Evolutionary conservation across 2,329 filamentous ascomycete genomes (phyloP), one percentile per base, ranked within the genome.

Genomic region (Biscogniauxia marginata): DNA sequence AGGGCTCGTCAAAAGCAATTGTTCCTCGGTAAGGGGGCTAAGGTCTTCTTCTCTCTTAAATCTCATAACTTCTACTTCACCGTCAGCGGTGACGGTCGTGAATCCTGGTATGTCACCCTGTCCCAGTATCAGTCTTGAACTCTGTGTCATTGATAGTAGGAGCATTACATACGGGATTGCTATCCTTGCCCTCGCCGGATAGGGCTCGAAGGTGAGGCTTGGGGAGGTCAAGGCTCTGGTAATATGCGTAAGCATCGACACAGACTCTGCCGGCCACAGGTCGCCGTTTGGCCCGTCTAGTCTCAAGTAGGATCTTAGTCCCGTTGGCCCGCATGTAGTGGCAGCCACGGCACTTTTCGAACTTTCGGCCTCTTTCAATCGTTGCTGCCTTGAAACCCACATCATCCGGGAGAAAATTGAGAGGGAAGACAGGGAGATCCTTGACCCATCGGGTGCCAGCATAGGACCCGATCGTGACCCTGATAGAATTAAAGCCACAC

Each of bases 211-310:
- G 58, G 3, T 55, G 54, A 3, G 70, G 70, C 46, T 68, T 72
- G 5, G 69, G 62, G 0, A 68, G 58, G 50, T 71, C 67, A 54
- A 62, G 67, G 60, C 60, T 67, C 1, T 59, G 25, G 54, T 73
- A 74, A 53, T 73, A 75, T 1, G 73, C 73, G 39, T 71, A 69
- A 0, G 70, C 61, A 50, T 76, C 74, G 6, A 75, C 53, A 19
- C 70, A 69, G 22, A 75, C 69, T 21, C 66, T 68, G 0, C 73
- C 72, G 1, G 52, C 30, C 3, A 67, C 50, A 1, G 71, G 66
- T 9, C 65, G 55, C 45, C 68, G 61, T 46, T 71, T 61, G 3
- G 63, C 61, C 11, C 53, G 49, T 34, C 63, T 53, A 0, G 58
- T 67, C 55, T 69, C 66, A 1, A 72, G 58, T 0, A 64, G 24